Evolutionary conservation across 2,329 filamentous ascomycete species (phyloP), one percentile per base, ranked within the genome.

Genomic region (Fusarium miscanthi): DNA sequence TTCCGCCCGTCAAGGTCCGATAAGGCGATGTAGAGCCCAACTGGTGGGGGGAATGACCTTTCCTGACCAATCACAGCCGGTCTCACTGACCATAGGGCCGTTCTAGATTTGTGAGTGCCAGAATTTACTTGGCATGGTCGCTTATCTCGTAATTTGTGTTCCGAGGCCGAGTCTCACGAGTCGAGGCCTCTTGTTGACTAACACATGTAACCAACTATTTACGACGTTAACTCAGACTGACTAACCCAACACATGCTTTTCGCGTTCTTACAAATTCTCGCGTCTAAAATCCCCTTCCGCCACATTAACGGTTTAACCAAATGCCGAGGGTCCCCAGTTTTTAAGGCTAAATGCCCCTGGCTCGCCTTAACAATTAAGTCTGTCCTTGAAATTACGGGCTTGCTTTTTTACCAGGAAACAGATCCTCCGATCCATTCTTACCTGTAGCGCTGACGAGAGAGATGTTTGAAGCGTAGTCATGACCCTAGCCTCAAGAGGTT

Each of bases 31-130:
- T 45, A 59, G 65, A 70, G 48, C 45, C 51, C 61, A 41, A 63
- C 54, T 45, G 52, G 66, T 67, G 70, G 70, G 48, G 57, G 37
- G 30, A 25, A 27, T 25, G 17, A 33, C 31, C 17, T 19, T 9
- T 9, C 17, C 30, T 35, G 43, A 13, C 70, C 70, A 73, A 73
- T 73, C 27, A 43, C 10, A 46, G 25, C 1, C 31, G 25, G 12
- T 21, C 13, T n/a, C 5, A 25, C 35, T 42, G 66, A 63, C 52
- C 31, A 43, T 40, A 66, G 37, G 57, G 54, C 66, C 60, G 61
- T 59, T 73, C 70, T 73, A 73, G 70, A 73, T 43, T 53, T 59
- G 46, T 70, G 48, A 62, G 60, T 51, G 49, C 33, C 27, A 45
- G 45, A 59, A 35, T 51, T 59, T 57, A 53, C 38, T 46, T 48